Conservation (phyloP, 805 yeast genomes). For the Candida pini region DNA sequence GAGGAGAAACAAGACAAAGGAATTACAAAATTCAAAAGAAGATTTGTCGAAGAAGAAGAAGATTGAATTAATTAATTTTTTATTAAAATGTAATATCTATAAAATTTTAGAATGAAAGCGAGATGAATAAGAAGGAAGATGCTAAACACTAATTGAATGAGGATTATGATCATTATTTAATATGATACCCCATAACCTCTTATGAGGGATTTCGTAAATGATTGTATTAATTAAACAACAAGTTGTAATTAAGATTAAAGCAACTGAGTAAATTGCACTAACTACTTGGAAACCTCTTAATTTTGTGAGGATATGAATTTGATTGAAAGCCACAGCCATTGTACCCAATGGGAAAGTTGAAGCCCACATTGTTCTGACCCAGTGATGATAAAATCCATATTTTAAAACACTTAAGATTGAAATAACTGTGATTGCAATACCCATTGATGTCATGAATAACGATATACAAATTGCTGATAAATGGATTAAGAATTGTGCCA, state of each 20-base stretch:
- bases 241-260: slow-evolving; percentile 42
- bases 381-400: slow-evolving; percentile 30
- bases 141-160: too few relatives aligned
- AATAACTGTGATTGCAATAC: slow-evolving; percentile 35
- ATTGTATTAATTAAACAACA: slow-evolving; percentile 35
- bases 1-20: background rate
- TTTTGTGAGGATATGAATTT: slow-evolving; percentile 43
- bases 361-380: slow-evolving; percentile 67
- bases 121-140: too few relatives aligned
- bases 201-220: slow-evolving; percentile 27
- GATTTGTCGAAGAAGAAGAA: slow-evolving; percentile 2
- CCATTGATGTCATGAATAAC: slow-evolving; percentile 27
- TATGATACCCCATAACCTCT: slow-evolving; percentile 3
- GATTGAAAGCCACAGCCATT: slow-evolving; percentile 55
- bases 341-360: slow-evolving; percentile 90
- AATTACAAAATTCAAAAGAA: background rate
- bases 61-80: background rate
- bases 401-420: slow-evolving; percentile 32
- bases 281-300: slow-evolving; percentile 56
- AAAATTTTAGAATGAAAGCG: background rate
- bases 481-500: slow-evolving; percentile 6
- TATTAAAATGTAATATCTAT: background rate
- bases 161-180: background rate
- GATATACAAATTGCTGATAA: slow-evolving; percentile 17
- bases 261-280: slow-evolving; percentile 53